phyloP scores from a whole-genome alignment of 2,329 filamentous ascomycete genomes.

The Rugonectria rugulosa region DNA sequence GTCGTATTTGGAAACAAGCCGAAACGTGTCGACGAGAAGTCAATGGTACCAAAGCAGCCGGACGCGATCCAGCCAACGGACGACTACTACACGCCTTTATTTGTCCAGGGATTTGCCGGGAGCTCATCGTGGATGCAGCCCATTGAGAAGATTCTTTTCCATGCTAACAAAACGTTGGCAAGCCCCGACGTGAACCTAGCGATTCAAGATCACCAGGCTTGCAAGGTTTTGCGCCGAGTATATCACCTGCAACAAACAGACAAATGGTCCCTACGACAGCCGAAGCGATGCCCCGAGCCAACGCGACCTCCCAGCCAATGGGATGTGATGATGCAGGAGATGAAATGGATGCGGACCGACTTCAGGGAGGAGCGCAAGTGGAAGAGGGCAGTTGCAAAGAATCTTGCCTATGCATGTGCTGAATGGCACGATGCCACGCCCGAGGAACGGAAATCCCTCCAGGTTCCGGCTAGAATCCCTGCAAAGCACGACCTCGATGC shows the following conservation, averaged over 20 bases:
- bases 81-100: conserved; percentile 71
- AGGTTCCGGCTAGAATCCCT: conserved; percentile 67
- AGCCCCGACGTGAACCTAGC: conserved; percentile 85
- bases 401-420: conserved; percentile 82
- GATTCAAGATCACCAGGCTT: conserved; percentile 86
- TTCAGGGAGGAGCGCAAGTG: conserved; percentile 94
- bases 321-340: conserved; percentile 87
- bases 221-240: conserved; percentile 83
- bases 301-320: conserved; percentile 78
- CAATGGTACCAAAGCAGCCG: conserved; percentile 49
- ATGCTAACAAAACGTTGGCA: conserved; percentile 88
- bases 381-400: conserved; percentile 84
- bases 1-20: conserved; percentile 80
- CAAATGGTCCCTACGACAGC: conserved; percentile 90
- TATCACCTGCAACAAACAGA: conserved; percentile 91
- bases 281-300: conserved; percentile 85
- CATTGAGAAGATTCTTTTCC: conserved; percentile 76
- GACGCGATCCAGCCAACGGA: conserved; percentile 58
- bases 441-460: conserved; percentile 71
- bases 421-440: conserved; percentile 75
- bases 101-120: conserved; percentile 64
- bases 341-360: conserved; percentile 98
- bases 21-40: conserved; percentile 57
- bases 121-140: conserved; percentile 67
- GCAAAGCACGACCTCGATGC: conserved; percentile 44